Evolutionary conservation across 768 basidiomycete genomes (phyloP).

Genomic region (Mycena rebaudengoi): DNA sequence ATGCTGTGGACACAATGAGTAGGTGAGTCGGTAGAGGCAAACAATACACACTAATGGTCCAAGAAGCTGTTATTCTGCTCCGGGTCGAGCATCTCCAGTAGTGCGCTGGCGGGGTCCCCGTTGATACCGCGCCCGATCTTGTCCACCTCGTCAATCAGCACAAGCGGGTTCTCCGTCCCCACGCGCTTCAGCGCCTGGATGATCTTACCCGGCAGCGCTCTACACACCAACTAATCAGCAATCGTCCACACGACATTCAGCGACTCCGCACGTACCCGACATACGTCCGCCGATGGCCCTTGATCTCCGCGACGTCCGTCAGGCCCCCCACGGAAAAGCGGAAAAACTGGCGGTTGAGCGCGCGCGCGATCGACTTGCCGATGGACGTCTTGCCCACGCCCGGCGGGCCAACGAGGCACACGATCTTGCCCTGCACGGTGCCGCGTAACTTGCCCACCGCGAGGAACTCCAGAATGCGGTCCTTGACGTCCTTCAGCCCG

Average conservation of each 20-base stretch:
- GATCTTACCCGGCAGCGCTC: slow-evolving; percentile 93
- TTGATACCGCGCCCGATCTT: slow-evolving; percentile 93
- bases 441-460: slow-evolving; percentile 95
- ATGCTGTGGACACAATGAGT: slow-evolving; percentile 66
- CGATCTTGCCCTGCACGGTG: slow-evolving; percentile 96
- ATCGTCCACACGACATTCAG: slow-evolving; percentile 2
- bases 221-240: slow-evolving; percentile 33
- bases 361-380: slow-evolving; percentile 93
- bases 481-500: slow-evolving; percentile 90
- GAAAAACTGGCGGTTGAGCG: slow-evolving; percentile 92
- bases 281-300: slow-evolving; percentile 97
- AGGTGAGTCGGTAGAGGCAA: slow-evolving; percentile 14
- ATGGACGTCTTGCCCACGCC: slow-evolving; percentile 98
- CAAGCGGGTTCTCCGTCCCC: slow-evolving; percentile 92
- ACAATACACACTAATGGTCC: slow-evolving; percentile 84
- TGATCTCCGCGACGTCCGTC: slow-evolving; percentile 98
- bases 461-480: slow-evolving; percentile 94
- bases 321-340: slow-evolving; percentile 96
- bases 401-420: slow-evolving; percentile 95
- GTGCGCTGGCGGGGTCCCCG: slow-evolving; percentile 90
- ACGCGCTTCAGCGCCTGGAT: slow-evolving; percentile 94
- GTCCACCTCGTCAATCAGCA: slow-evolving; percentile 95
- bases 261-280: slow-evolving; percentile 68
- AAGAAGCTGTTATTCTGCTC: slow-evolving; percentile 96
- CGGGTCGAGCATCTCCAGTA: slow-evolving; percentile 93